Evolutionary conservation across 805 yeast species (phyloP), one percentile per base, ranked within the genome.

Genomic region (Candida peoriensis): DNA sequence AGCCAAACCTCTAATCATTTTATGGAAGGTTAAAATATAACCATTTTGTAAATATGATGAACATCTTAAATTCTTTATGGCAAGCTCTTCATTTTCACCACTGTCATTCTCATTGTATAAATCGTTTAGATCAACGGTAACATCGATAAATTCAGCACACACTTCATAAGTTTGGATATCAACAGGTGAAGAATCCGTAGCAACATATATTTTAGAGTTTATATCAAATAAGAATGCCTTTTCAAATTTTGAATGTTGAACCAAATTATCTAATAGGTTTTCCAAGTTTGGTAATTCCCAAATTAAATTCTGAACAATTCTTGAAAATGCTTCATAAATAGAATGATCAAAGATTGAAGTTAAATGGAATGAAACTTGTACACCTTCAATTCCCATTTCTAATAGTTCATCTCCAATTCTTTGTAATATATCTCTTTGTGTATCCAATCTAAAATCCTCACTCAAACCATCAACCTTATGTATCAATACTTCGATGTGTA

Each of bases 281-380:
- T 93, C 97, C 44, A 93, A 64, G 21, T 81, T 77, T 3, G 96
- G 94, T 32, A 89, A 67, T 52, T 93, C 97, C 13, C 88, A 84
- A 21, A 93, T 83, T 41, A 90, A 68, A 47, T 89, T 88, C 52
- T 93, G 97, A 6, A 90, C 88, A 34, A 93, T 88, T 50, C 96
- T 72, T 12, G 95, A 83, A 50, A 93, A 86, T 2, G 97, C 97
- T 58, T 90, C 98, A 55, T 89, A 88, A 30, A 93, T 87, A 14
- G 96, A 84, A 58, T 89, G 96, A 58, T 93, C 97, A 58, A 89
- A 90, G 28, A 93, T 90, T 2, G 95, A 83, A 1, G 98, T 93
- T 49, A 87, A 67, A 58, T 93, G 93, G 58, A 87, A 93, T 4
- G 90, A 78, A 2, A 90, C 83, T 53, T 87, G 93, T 13, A 88